A percentile compares a stretch with the other conserved stretches of the same genome.
Conservation (phyloP, 352 stramenopile species). For the Pelagophyceae sp. region DNA sequence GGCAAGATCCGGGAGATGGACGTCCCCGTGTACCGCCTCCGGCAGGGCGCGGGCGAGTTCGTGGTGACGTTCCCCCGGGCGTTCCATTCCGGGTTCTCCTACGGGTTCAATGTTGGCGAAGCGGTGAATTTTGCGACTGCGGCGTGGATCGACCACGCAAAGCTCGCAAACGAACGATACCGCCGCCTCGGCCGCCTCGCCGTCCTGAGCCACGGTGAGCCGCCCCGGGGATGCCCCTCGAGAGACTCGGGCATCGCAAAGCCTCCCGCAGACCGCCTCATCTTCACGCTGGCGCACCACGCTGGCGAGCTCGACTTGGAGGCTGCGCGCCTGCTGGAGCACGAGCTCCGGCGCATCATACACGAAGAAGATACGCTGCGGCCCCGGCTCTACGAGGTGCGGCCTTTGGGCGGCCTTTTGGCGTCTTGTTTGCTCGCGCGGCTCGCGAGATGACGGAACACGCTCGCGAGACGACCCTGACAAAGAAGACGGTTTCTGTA, state of each 20-base stretch:
- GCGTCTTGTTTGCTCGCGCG: no score
- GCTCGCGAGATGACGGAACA: constrained; percentile 27
- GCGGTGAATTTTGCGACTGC: constrained; percentile 61
- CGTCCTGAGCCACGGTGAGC: constrained; percentile 63
- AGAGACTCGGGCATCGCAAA: no score
- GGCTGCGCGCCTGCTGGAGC: constrained; percentile 41
- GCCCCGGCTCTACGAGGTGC: constrained; percentile 39
- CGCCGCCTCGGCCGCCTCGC: constrained; percentile 53
- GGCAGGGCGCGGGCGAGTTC: constrained; percentile 91
- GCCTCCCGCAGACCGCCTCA: no score
- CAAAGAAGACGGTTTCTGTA: no score
- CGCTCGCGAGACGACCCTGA: background rate
- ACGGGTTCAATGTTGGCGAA: constrained; percentile 76
- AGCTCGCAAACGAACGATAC: constrained; percentile 56
- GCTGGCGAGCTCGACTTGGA: constrained; percentile 47
- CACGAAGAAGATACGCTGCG: constrained; percentile 49
- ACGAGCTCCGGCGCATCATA: constrained; percentile 50
- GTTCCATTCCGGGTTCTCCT: constrained; percentile 95
- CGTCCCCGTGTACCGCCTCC: constrained; percentile 83
- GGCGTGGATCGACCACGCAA: constrained; percentile 52
- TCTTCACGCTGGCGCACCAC: constrained; percentile 64
- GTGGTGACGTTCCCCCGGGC: constrained; percentile 95
- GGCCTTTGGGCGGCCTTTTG: no score
- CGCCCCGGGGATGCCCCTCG: no score
- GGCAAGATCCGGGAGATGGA: constrained; percentile 62